These are phyloP conservation scores for Botrytis galanthina DNA, from an alignment of 2,329 filamentous ascomycete species.

Conservation along the genomic window DNA sequence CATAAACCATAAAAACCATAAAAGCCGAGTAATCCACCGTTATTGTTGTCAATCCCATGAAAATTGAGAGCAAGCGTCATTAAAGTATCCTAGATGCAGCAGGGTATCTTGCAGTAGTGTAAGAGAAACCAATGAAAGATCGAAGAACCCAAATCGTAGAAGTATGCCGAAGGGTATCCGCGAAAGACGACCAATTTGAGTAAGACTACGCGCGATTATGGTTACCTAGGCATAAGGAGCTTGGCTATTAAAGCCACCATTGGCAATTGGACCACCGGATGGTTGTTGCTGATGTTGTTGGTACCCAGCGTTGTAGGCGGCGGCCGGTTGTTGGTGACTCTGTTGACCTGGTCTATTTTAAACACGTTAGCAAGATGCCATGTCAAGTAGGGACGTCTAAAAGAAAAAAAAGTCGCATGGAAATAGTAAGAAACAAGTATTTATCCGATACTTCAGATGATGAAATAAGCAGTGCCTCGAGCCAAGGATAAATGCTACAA, in stretches of 20 bases:
- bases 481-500: constrained; percentile 12
- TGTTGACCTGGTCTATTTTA: constrained; percentile 4
- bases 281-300: constrained; percentile 11
- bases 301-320: constrained; percentile 8
- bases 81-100: constrained; percentile 17
- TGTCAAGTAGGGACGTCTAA: background rate
- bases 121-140: constrained; percentile 10
- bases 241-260: background rate
- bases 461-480: background rate
- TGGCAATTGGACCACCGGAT: background rate
- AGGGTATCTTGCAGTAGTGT: constrained; percentile 10
- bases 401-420: background rate
- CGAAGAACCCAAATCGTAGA: constrained; percentile 12
- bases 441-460: constrained; percentile 11
- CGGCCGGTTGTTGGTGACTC: background rate
- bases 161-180: constrained; percentile 14
- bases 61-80: constrained; percentile 8
- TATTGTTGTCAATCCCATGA: constrained; percentile 7
- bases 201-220: background rate
- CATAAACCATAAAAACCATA: background rate
- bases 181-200: constrained; percentile 8
- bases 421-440: background rate
- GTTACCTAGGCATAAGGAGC: background rate
- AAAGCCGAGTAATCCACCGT: constrained; percentile 2
- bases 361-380: background rate